Conservation (phyloP, 108 stramenopile species). For the Conticribra guillardii region DNA sequence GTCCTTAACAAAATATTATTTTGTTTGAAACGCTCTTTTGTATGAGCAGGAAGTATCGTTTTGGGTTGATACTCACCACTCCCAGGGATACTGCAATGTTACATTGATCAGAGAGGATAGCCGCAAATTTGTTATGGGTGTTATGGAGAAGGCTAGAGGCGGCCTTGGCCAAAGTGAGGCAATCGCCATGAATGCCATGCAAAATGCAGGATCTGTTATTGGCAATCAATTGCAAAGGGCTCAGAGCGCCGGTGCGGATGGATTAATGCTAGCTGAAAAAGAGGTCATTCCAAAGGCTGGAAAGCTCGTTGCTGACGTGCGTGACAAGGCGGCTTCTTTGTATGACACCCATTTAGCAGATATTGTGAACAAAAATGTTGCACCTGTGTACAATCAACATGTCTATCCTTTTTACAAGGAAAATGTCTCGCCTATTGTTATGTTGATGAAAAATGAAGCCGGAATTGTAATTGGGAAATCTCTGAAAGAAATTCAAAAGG, state of each 20-base stretch:
- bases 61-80: slow-evolving; percentile 41
- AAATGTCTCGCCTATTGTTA: slow-evolving; percentile 36
- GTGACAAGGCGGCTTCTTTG: slow-evolving; percentile 17
- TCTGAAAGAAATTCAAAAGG: slow-evolving; percentile 25
- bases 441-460: slow-evolving; percentile 27
- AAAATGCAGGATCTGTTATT: background rate
- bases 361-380: slow-evolving; percentile 20
- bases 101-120: slow-evolving; percentile 45
- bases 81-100: slow-evolving; percentile 47
- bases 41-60: slow-evolving; percentile 41
- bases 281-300: slow-evolving; percentile 15
- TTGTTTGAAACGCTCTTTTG: no score
- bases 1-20: no score
- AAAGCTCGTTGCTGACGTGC: slow-evolving; percentile 10
- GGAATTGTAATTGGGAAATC: slow-evolving; percentile 26
- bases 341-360: slow-evolving; percentile 36
- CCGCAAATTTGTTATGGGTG: slow-evolving; percentile 17
- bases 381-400: slow-evolving; percentile 41
- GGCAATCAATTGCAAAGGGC: slow-evolving; percentile 4
- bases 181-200: slow-evolving; percentile 5
- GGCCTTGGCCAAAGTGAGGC: slow-evolving; percentile 21
- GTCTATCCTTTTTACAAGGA: slow-evolving; percentile 44
- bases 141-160: slow-evolving; percentile 17
- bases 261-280: slow-evolving; percentile 15
- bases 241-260: slow-evolving; percentile 13